Conservation (phyloP, 2,329 filamentous ascomycete genomes). For the Fragosphaeria purpurea region DNA sequence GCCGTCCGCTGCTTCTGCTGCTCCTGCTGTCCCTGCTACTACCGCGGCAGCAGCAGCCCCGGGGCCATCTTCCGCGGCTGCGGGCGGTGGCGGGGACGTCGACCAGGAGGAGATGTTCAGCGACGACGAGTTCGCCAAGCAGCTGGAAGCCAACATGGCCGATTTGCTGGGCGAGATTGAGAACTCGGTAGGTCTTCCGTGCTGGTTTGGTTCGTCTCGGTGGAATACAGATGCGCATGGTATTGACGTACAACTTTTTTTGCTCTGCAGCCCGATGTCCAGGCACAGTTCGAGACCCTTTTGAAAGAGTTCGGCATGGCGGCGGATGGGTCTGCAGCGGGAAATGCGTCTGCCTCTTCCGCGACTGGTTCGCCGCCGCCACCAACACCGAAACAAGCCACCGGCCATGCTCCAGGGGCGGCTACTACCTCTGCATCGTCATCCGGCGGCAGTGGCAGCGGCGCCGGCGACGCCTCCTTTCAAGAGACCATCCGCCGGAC, state of each 20-base stretch:
- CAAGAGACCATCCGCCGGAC: constrained; percentile 88
- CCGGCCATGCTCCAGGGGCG: constrained; percentile 11
- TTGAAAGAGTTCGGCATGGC: constrained; percentile 55
- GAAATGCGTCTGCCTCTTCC: constrained; percentile 12
- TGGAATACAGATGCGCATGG: too few relatives aligned
- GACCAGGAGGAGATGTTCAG: constrained; percentile 35
- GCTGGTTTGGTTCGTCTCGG: too few relatives aligned
- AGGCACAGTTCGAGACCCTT: constrained; percentile 67
- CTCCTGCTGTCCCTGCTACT: constrained; percentile 13
- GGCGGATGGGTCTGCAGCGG: background rate
- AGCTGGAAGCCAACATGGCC: constrained; percentile 86
- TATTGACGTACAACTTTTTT: background rate
- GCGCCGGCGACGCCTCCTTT: constrained; percentile 51
- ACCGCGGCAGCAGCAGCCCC: too few relatives aligned
- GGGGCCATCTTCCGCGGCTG: too few relatives aligned
- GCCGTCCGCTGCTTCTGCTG: constrained; percentile 13
- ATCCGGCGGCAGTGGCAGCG: too few relatives aligned
- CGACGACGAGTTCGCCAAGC: constrained; percentile 73
- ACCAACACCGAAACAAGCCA: constrained; percentile 24
- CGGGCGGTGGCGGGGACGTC: constrained; percentile 10
- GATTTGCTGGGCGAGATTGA: constrained; percentile 66
- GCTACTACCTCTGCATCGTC: constrained; percentile 21
- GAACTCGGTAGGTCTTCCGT: constrained; percentile 35
- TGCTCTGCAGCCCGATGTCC: constrained; percentile 52
- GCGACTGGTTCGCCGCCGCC: constrained; percentile 19